A percentile compares a stretch with the other conserved stretches of the same genome.
These are phyloP conservation scores for Pseudogymnoascus sp. DNA, from an alignment of 2,329 filamentous ascomycete genomes.

Conservation along the genomic window DNA sequence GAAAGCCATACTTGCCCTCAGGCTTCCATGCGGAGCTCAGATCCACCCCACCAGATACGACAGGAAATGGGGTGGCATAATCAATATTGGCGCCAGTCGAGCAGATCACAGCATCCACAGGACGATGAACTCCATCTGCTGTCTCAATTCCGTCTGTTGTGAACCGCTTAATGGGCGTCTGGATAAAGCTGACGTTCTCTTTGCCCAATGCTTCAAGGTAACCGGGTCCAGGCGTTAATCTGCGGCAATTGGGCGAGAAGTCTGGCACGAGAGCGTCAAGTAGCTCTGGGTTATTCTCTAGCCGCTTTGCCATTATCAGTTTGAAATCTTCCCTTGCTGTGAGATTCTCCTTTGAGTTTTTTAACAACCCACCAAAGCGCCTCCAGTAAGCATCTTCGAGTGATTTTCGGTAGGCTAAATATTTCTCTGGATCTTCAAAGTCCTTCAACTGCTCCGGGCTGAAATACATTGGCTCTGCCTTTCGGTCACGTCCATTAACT, in stretches of 20 bases:
- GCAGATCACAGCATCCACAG: constrained; percentile 59
- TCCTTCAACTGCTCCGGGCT: constrained; percentile 43
- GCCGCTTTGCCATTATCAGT: constrained; percentile 44
- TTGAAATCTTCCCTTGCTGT: constrained; percentile 39
- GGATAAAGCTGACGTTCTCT: constrained; percentile 54
- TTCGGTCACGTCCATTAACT: constrained; percentile 44
- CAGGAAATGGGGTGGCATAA: constrained; percentile 50
- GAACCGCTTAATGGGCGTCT: constrained; percentile 47
- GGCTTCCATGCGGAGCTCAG: constrained; percentile 48
- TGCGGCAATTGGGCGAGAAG: constrained; percentile 55
- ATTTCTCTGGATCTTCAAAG: constrained; percentile 52
- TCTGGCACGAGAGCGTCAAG: constrained; percentile 49
- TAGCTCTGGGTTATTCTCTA: constrained; percentile 47
- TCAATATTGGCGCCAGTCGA: constrained; percentile 58
- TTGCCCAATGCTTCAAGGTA: constrained; percentile 57
- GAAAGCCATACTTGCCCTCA: constrained; percentile 49
- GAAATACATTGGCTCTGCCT: constrained; percentile 48
- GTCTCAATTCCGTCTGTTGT: constrained; percentile 53
- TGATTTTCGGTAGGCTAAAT: constrained; percentile 49
- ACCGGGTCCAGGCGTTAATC: constrained; percentile 57
- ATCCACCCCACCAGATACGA: constrained; percentile 46
- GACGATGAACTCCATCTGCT: constrained; percentile 44
- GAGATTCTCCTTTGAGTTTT: constrained; percentile 41
- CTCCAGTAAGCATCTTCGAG: constrained; percentile 56
- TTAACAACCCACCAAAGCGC: constrained; percentile 46